Evolutionary conservation across 257 asterid species (phyloP), one percentile per base, ranked within the genome.

Genomic region (Penstemon davidsonii): DNA sequence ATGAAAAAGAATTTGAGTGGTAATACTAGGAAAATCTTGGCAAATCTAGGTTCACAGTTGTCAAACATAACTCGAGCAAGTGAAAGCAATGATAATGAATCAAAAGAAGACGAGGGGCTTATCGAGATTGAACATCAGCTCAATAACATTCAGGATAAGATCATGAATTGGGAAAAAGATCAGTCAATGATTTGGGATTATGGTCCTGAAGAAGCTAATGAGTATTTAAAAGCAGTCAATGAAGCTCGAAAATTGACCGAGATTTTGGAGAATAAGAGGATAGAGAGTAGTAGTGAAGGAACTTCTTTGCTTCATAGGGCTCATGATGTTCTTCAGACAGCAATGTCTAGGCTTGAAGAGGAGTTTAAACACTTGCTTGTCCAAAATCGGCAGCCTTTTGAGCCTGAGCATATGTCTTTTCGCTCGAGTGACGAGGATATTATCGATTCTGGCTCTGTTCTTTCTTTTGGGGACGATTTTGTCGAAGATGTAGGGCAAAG

Each of bases 341-440:
- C 88, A 25, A 93, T 90, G 97, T 78, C 86, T 66, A 81, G 92
- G 82, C 96, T 93, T 6, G 96, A 88, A 57, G 97, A 93, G 69
- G 97, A 93, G 83, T 93, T 93, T n/a, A 76, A 73, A 62, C 84
- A 85, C 82, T 76, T 93, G 85, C 78, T 93, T 7, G 88, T 93
- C 7, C 96, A 90, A 55, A 84, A 87, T 52, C 71, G 88, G 81
- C 96, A 87, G 78, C 86, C 90, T 7, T 85, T 90, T 62, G 99
- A 90, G 90, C 97, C 87, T 0, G 99, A 90, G 81, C 84, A 75
- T 8, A 73, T 90, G 88, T 93, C 99, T 4, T 93, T 93, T 60
- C 95, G 96, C 4, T 93, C 99, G 0, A 87, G 60, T 62, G 97
- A 90, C 65, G 99, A 90, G 2, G 97, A 92, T 59, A 58, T 68